phyloP scores from a whole-genome alignment of 1,139 yeast species.

The Groenewaldozyma sp. region DNA sequence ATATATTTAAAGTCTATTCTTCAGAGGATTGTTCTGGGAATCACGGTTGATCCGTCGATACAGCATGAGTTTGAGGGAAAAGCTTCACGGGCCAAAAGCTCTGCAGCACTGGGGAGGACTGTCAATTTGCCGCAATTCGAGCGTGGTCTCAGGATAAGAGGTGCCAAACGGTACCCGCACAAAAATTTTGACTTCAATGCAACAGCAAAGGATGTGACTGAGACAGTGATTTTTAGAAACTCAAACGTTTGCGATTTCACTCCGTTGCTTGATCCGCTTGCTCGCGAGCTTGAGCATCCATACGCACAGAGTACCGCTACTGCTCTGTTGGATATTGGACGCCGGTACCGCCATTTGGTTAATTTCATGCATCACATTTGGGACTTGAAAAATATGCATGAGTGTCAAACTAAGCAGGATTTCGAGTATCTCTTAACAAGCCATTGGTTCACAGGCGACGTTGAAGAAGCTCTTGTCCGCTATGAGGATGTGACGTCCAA shows the following conservation, averaged over 20 bases:
- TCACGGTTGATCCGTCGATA: neutral
- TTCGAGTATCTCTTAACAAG: neutral
- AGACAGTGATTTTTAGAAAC: neutral
- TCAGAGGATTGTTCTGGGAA: neutral
- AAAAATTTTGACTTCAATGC: neutral
- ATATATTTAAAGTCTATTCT: neutral
- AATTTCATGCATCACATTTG: neutral
- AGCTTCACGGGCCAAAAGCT: neutral
- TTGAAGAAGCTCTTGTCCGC: neutral
- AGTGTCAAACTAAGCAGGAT: neutral
- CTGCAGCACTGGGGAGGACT: neutral
- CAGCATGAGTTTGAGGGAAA: neutral
- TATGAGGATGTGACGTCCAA: neutral
- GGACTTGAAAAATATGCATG: neutral
- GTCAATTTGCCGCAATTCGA: neutral
- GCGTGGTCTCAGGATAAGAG: too few relatives aligned
- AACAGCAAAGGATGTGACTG: neutral
- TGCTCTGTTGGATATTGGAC: neutral
- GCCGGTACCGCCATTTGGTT: neutral
- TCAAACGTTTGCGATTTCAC: neutral
- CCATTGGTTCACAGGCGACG: constrained; percentile 2
- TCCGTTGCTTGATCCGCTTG: neutral
- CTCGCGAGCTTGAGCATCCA: neutral
- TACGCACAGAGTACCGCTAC: neutral
- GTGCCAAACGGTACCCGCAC: too few relatives aligned